Base-by-base conservation (phyloP, 331 rosid species). In the Cydonia oblonga region DNA sequence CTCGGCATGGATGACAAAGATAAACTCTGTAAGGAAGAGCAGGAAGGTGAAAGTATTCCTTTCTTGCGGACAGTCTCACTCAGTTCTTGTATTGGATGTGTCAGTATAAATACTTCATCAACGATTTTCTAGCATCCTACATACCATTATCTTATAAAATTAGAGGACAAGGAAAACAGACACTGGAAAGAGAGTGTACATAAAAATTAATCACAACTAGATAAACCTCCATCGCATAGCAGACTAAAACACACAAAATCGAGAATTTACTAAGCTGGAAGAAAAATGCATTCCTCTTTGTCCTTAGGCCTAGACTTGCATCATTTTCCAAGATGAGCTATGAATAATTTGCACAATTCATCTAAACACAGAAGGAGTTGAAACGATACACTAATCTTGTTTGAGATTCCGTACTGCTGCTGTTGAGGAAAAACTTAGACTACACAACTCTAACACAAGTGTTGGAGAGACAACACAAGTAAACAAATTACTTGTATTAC, bases 121-220 rank as follows among this genome's bases (percentile, higher is more conserved):
- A 89, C 93, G 9, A 64, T 95, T 96, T 73, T 89, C 96, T 60
- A 82, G 69, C 82, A 70, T 75, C 91, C 97, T 95, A 89, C 88
- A 85, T 20, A 75, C 66, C 52, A 40, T 63, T 19, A 40, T 60
- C 44, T 72, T 40, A 57, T 28, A 62, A 62, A n/a, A 4, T 22
- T 64, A 63, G 23, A 23, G 75, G 35, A 53, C 66, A 59, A 70
- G 10, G 4, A 29, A 66, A 42, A 30, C 52, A 24, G 22, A 52
- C 53, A 46, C 7, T 5, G 40, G 12, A 13, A 6, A 49, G 3
- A 19, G 19, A 33, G 66, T 29, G 28, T 69, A 25, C 9, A 66
- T 42, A 44, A 22, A 51, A 38, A 66, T 59, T 42, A 18, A 62
- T 15, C 42, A 11, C 68, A 62, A 7, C 29, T 15, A 18, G n/a